Evolutionary conservation across 1,284 basidiomycete species (phyloP).

Genomic region (Afroboletus lepidellus): DNA sequence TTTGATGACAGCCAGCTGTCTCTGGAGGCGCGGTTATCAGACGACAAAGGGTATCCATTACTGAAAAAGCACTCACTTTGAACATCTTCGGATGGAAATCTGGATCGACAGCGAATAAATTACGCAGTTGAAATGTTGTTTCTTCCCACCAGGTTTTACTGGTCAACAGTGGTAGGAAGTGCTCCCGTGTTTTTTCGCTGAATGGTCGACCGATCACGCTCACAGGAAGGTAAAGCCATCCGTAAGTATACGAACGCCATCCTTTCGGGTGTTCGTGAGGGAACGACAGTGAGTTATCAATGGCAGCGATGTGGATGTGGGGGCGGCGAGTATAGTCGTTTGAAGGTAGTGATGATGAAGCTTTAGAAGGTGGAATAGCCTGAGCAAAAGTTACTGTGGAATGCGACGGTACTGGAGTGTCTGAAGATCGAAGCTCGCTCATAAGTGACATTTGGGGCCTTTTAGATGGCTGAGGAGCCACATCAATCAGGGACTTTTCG

Average conservation of each 20-base stretch:
- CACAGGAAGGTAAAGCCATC: slow-evolving; percentile 88
- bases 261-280: slow-evolving; percentile 87
- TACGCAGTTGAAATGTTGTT: slow-evolving; percentile 74
- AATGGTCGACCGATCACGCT: slow-evolving; percentile 84
- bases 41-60: background rate
- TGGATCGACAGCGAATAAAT: slow-evolving; percentile 77
- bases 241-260: slow-evolving; percentile 89
- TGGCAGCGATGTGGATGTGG: slow-evolving; percentile 83
- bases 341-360: slow-evolving; percentile 31
- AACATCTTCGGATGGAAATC: slow-evolving; percentile 89
- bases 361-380: slow-evolving; percentile 36
- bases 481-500: slow-evolving; percentile 70
- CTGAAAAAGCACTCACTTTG: slow-evolving; percentile 43
- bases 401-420: slow-evolving; percentile 41
- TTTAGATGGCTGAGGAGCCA: slow-evolving; percentile 68
- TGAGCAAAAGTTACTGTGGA: slow-evolving; percentile 38
- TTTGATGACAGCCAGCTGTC: slow-evolving; percentile 87
- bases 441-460: slow-evolving; percentile 66
- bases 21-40: slow-evolving; percentile 39
- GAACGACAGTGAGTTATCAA: slow-evolving; percentile 91
- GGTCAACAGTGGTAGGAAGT: slow-evolving; percentile 80
- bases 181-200: slow-evolving; percentile 75
- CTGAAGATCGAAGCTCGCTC: slow-evolving; percentile 58
- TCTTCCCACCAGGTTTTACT: slow-evolving; percentile 90
- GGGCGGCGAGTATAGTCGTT: slow-evolving; percentile 50